A percentile compares a stretch with the other conserved stretches of the same genome.
These are phyloP conservation scores for Cyathus striatus DNA, from an alignment of 768 basidiomycete genomes.

Conservation along the genomic window DNA sequence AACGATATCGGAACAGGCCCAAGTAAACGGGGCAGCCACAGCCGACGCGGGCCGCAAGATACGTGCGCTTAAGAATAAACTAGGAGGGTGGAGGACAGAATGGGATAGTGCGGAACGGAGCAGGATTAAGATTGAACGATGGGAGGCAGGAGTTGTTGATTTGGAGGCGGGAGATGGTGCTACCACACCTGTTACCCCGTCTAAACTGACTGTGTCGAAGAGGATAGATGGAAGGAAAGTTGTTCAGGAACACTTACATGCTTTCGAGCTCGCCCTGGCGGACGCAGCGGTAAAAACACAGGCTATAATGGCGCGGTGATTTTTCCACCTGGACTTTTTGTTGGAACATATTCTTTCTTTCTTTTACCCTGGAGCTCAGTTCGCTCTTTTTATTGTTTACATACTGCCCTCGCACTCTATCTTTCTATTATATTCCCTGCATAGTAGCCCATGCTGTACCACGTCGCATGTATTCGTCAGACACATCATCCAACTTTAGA, in stretches of 20 bases:
- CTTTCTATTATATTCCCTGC: slow-evolving; percentile 21
- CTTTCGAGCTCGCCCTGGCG: slow-evolving; percentile 66
- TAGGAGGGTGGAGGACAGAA: slow-evolving; percentile 75
- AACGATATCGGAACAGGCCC: slow-evolving; percentile 81
- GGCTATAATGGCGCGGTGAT: slow-evolving; percentile 75
- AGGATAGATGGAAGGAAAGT: slow-evolving; percentile 65
- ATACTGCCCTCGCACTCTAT: slow-evolving; percentile 4
- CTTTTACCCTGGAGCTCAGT: slow-evolving; percentile 3
- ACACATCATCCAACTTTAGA: too few relatives aligned
- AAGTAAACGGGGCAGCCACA: slow-evolving; percentile 81
- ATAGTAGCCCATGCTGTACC: slow-evolving; percentile 26
- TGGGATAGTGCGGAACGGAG: slow-evolving; percentile 86
- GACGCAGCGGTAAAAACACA: slow-evolving; percentile 75
- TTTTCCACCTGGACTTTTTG: slow-evolving; percentile 10
- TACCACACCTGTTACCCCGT: slow-evolving; percentile 21
- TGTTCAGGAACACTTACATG: slow-evolving; percentile 74
- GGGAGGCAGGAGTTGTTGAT: slow-evolving; percentile 64
- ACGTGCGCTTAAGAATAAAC: slow-evolving; percentile 77
- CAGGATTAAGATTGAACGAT: slow-evolving; percentile 66
- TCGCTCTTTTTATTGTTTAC: slow-evolving; percentile 1
- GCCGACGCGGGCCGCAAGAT: slow-evolving; percentile 85
- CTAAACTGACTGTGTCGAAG: slow-evolving; percentile 22
- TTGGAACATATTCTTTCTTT: too few relatives aligned
- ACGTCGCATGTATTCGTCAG: slow-evolving; percentile 4
- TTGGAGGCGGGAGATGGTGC: slow-evolving; percentile 23